Conservation (phyloP, 495 filamentous ascomycete species). For the Trichocladium antarcticum region DNA sequence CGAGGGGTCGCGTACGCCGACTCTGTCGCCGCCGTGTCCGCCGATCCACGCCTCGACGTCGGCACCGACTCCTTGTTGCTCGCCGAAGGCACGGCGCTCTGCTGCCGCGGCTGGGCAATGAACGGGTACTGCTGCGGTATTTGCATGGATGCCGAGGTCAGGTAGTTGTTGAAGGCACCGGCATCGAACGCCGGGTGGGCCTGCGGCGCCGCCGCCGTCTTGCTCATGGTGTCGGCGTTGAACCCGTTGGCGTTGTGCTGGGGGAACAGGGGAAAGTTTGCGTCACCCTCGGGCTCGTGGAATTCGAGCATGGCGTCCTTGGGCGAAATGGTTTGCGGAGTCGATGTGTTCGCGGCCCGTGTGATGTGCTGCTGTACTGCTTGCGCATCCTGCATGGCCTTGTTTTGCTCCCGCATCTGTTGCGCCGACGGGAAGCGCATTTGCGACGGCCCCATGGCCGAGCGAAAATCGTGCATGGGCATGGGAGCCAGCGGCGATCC, state of each 20-base stretch:
- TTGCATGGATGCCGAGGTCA: constrained; percentile 28
- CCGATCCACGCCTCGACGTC: constrained; percentile 34
- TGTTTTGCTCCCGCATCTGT: constrained; percentile 48
- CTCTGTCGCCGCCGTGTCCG: constrained; percentile 27
- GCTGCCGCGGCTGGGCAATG: constrained; percentile 32
- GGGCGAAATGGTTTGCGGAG: constrained; percentile 85
- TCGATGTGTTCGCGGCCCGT: constrained; percentile 35
- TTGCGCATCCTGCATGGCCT: constrained; percentile 46
- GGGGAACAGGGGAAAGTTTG: constrained; percentile 60
- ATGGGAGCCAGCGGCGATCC: constrained; percentile 55
- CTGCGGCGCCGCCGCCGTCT: constrained; percentile 20
- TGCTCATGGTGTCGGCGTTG: constrained; percentile 22
- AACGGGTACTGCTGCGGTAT: constrained; percentile 52
- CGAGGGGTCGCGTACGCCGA: constrained; percentile 24
- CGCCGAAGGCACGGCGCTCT: constrained; percentile 37
- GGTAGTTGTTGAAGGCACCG: constrained; percentile 28
- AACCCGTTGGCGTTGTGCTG: constrained; percentile 27
- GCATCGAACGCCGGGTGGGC: constrained; percentile 32
- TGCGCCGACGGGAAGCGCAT: constrained; percentile 46
- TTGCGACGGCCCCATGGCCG: constrained; percentile 26
- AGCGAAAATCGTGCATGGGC: constrained; percentile 34
- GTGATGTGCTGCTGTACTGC: constrained; percentile 43
- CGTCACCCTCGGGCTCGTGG: constrained; percentile 57
- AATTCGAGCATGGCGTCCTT: constrained; percentile 88
- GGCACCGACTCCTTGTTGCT: constrained; percentile 26